Evolutionary conservation across 2,329 filamentous ascomycete genomes (phyloP).

Genomic region (Verticillium nubilum): DNA sequence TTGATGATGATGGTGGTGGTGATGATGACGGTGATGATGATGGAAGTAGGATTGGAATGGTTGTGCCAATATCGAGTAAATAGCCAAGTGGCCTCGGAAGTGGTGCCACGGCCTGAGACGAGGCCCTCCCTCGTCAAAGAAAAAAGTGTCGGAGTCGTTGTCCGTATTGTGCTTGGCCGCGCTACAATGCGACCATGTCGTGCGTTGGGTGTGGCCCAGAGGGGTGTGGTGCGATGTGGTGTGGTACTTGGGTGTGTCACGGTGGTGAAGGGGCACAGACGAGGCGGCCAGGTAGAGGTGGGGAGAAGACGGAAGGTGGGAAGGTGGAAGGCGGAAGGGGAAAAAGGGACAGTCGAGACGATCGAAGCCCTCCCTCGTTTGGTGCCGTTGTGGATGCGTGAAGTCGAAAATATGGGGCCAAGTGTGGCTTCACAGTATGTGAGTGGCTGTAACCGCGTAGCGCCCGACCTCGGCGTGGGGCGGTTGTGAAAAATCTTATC

Average conservation of each 20-base stretch:
- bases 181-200: not conserved
- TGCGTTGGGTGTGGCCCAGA: not conserved
- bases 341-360: not conserved
- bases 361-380: not conserved
- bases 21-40: too few relatives aligned
- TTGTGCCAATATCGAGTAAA: not conserved
- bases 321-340: too few relatives aligned
- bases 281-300: not conserved
- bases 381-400: not conserved
- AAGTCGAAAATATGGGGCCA: not conserved
- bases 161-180: not conserved
- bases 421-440: not conserved
- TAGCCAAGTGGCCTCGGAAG: not conserved
- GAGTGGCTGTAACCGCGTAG: not conserved
- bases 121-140: not conserved
- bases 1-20: too few relatives aligned
- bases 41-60: not conserved
- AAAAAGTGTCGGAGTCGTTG: not conserved
- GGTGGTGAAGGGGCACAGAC: not conserved
- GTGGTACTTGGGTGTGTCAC: not conserved
- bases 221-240: not conserved
- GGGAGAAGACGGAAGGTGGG: not conserved
- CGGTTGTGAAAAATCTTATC: conserved; percentile 2
- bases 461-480: conserved; percentile 1
- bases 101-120: not conserved